Evolutionary conservation across 352 stramenopile species (phyloP), one percentile per base, ranked within the genome.

Genomic region (Poterioochromonas sp.): DNA sequence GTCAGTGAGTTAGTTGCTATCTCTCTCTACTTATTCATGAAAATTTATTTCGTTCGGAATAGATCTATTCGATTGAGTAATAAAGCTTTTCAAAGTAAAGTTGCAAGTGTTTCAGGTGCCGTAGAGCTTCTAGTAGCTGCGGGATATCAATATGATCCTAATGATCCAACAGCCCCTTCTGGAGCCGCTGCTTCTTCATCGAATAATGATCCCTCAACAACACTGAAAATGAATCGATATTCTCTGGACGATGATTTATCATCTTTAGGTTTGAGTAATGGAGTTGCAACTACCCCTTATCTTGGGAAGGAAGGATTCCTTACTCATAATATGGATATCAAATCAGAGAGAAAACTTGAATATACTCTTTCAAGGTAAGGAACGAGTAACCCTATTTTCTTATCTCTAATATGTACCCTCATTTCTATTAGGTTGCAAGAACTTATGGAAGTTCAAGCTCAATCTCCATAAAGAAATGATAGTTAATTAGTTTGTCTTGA

Each of bases 51-150:
- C 8, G 8, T 20, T 53, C 20, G 8, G 8, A 34, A 8, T 32
- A 62, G 51, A 43, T 71, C 62, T 11, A 78, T 78, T 70, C 71
- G 71, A 34, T 1, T 78, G 3, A 69, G 1, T 1, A 78, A 78
- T 53, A 47, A 44, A 8, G 41, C 71, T 15, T 78, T 78, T 53
- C 71, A 78, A 69, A 53, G n/a, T 3, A 63, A 68, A 34, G 71
- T 78, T 34, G 43, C 5, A n/a, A 2, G 1, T 54, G 20, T 63
- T 8, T 43, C 71, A 37, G 71, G 71, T 26, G 71, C 41, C 11
- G 20, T 69, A 5, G 71, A 78, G 26, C 71, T 78, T n/a, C 18
- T 65, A 32, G 0, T 47, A 22, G 41, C 71, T n/a, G 71, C 71
- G 22, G 71, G 71, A 26, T 78, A 58, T 58, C 47, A 26, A 58